Evolutionary conservation across 2,329 filamentous ascomycete species (phyloP), one percentile per base, ranked within the genome.

Genomic region (Diplocarpon rosae): DNA sequence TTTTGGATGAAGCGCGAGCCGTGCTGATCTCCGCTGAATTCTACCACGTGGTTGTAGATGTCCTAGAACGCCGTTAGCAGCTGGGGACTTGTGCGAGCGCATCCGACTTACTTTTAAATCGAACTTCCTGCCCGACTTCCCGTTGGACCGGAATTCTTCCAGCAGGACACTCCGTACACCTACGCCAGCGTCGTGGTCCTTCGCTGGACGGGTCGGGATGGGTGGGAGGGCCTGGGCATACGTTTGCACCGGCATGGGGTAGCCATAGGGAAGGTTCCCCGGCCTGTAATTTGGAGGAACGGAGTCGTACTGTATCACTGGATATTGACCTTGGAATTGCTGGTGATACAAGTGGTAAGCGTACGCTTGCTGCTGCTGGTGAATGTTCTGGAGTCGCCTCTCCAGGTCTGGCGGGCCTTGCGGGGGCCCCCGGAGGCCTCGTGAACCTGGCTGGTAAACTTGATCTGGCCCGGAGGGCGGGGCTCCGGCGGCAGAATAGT

Each of bases 1-100:
- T 83, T 78, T 61, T 98, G 92, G 47, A 98, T 95, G 63, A 95
- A 95, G 1, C 92, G 79, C 1, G 92, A 98, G 1, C 89, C 92
- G 56, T 94, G 83, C 62, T 96, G 92, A 59, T 98, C 92, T 13
- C 92, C 90, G 56, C 86, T 89, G 63, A 96, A 96, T 60, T 95
- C 90, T 0, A 94, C 88, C 31, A 96, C 77, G 58, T 94, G 79
- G 43, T 76, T 76, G 60, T 85, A 90, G 35, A 96, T 90, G 52
- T 95, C 85, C 72, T 80, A 48, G 14, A 28, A 17, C 33, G 7
- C 31, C n/a, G 20, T 46, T 14, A 46, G 44, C 28, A 28, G 2
- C 10, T 11, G 2, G 15, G 17, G 8, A 35, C 30, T 13, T 2
- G 14, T 2, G n/a, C 13, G 14, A 6, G 28, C 7, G 28, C 16